Base-by-base conservation (phyloP, 2,329 filamentous ascomycete genomes). In the Ceratocystis ficicola region DNA sequence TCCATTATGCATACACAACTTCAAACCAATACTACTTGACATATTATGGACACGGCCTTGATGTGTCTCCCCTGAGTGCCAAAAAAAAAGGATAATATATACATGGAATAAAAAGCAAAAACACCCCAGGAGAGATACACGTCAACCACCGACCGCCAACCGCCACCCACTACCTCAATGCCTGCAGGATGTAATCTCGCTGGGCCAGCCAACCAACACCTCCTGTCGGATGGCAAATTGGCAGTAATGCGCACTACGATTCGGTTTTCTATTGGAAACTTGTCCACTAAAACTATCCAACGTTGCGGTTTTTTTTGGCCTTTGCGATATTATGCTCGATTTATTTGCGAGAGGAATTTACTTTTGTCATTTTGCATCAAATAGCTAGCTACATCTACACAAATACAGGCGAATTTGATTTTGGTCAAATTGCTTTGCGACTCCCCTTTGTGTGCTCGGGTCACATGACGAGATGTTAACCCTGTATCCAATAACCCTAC, bases 241-340 rank as follows among this genome's bases (percentile, higher is more conserved):
- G 36, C 36, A 36, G 8, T 36, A 36, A 36, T 36, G 32, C 32
- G 10, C 32, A 36, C 32, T 30, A 32, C 30, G 30, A 30, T n/a
- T n/a, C n/a, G 36, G 12, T 46, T 62, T 62, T 41, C 41, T 48
- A 1, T 64, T 2, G 22, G 63, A 46, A 64, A 46, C 48, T 32
- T 41, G 7, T 25, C 8, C 10, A 2, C 8, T 25, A 25, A 22
- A 17, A 15, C 2, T 17, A 6, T 32, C 52, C 12, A 28, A 30
- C 25, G 22, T 57, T 3, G 25, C 15, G 2, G 1, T 36, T 10
- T 8, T 10, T 8, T 12, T 59, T 20, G 22, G 20, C 4, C 32
- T 28, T 55, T 55, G 10, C 36, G 10, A 41, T 3, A 12, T 5
- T 12, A 41, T 41, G 12, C 36, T 41, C 1, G 36, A 41, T 41